phyloP scores from a whole-genome alignment of 192 early-diverging fungal species.

The Coemansia sp. region DNA sequence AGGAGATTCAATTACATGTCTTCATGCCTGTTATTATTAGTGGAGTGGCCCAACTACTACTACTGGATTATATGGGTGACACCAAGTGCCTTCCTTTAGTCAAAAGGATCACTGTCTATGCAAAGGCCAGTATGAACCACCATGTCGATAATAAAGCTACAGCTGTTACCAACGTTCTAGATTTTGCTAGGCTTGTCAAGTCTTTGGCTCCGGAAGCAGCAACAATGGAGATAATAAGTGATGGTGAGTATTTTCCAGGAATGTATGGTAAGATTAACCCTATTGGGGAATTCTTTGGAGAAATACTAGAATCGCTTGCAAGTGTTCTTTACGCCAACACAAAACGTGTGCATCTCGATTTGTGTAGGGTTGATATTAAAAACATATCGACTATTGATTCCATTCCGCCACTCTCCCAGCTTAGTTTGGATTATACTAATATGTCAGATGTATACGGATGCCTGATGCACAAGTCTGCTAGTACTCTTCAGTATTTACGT shows the following conservation, averaged over 20 bases:
- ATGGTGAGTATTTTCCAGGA: not conserved
- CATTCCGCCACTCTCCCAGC: not conserved
- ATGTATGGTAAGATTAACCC: no score
- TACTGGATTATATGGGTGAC: no score
- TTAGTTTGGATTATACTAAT: not conserved
- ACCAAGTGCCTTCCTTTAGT: no score
- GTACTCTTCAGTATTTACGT: not conserved
- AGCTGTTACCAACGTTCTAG: not conserved
- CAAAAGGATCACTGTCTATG: no score
- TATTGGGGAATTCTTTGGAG: not conserved
- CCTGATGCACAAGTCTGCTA: not conserved
- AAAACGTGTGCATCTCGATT: not conserved
- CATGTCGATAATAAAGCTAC: no score
- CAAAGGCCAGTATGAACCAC: not conserved
- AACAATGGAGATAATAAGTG: not conserved
- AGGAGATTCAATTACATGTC: no score
- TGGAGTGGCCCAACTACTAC: no score
- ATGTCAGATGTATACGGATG: not conserved
- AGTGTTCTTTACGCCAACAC: not conserved
- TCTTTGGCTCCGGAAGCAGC: not conserved
- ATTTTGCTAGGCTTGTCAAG: not conserved
- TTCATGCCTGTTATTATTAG: no score
- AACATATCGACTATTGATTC: not conserved
- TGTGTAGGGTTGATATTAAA: not conserved
- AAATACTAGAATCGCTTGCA: not conserved